These are phyloP conservation scores for Penicillium italicum DNA, from an alignment of 2,329 filamentous ascomycete species.

Conservation along the genomic window DNA sequence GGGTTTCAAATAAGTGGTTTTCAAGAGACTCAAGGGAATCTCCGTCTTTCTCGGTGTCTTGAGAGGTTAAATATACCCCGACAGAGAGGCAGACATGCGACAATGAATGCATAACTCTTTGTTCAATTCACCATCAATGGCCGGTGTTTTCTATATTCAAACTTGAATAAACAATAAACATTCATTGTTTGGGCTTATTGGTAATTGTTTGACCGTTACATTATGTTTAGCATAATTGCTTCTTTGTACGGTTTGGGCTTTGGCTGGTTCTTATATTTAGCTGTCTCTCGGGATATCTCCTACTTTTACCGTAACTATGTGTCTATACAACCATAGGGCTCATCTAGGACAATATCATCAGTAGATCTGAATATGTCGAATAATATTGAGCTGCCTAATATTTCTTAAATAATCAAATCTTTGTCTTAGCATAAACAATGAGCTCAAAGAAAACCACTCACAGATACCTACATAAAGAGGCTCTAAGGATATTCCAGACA, in stretches of 20 bases:
- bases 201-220: background rate
- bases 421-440: background rate
- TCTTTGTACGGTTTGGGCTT: background rate
- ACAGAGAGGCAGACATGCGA: background rate
- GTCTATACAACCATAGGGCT: background rate
- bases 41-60: conserved; percentile 1
- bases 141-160: background rate
- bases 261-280: background rate
- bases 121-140: background rate
- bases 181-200: background rate
- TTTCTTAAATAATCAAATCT: background rate
- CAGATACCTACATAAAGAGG: background rate
- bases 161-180: background rate
- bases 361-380: too few relatives aligned
- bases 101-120: background rate
- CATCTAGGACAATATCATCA: background rate
- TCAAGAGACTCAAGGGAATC: background rate
- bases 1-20: background rate
- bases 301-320: background rate
- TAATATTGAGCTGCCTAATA: background rate
- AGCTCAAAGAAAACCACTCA: background rate
- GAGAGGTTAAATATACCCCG: background rate
- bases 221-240: background rate
- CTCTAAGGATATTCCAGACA: too few relatives aligned
- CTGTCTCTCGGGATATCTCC: too few relatives aligned